These are phyloP conservation scores for Calonectria hongkongensis DNA, from an alignment of 2,329 filamentous ascomycete genomes.

Conservation along the genomic window DNA sequence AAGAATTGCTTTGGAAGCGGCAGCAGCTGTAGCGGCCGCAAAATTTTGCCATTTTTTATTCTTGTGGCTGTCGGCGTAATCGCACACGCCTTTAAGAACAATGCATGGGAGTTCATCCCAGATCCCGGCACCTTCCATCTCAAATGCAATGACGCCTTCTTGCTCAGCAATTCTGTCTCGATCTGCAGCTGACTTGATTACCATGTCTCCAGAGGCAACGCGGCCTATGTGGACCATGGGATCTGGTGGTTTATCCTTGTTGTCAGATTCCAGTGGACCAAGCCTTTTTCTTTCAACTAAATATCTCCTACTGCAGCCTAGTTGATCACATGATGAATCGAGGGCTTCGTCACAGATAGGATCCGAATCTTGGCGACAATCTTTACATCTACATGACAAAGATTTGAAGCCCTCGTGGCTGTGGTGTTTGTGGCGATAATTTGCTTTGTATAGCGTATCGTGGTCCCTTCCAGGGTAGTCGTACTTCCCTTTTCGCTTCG, in stretches of 20 bases:
- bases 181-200: not conserved
- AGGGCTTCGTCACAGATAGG: not conserved
- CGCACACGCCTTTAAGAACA: not conserved
- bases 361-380: not conserved
- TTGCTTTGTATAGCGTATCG: slow-evolving; percentile 57
- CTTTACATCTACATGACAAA: not conserved
- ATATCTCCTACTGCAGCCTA: not conserved
- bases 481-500: slow-evolving; percentile 36
- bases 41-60: slow-evolving; percentile 15
- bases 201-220: slow-evolving; percentile 2
- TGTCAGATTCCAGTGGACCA: too few relatives aligned
- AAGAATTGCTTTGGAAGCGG: not conserved
- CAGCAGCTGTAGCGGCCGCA: not conserved
- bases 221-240: slow-evolving; percentile 9
- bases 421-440: slow-evolving; percentile 59
- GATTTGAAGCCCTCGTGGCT: not conserved
- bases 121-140: not conserved
- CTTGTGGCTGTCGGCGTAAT: slow-evolving; percentile 4
- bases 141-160: slow-evolving; percentile 10
- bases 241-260: not conserved
- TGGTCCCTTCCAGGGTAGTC: slow-evolving; percentile 52
- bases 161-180: not conserved
- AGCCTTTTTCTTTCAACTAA: not conserved
- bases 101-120: slow-evolving; percentile 9
- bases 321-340: not conserved